Conservation (phyloP, 257 asterid genomes). For the Striga asiatica region DNA sequence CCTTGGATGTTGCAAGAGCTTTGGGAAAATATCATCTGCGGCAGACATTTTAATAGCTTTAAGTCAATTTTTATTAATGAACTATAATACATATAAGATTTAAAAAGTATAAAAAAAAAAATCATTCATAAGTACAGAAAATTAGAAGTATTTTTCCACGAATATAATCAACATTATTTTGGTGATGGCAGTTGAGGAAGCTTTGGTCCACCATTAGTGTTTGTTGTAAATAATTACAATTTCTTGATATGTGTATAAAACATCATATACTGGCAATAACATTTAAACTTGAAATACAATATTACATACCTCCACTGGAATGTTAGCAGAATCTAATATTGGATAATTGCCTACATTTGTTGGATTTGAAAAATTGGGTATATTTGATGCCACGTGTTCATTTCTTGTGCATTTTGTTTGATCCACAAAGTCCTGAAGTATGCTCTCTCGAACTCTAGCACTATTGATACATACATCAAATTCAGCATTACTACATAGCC, state of each 20-base stretch:
- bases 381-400: not conserved
- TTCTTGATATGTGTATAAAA: no score
- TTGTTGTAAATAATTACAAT: conserved; percentile 14
- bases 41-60: not conserved
- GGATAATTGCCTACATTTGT: conserved; percentile 7
- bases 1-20: conserved; percentile 6
- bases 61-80: not conserved
- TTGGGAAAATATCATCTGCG: conserved; percentile 13
- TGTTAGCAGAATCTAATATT: conserved; percentile 1
- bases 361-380: not conserved
- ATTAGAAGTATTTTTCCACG: conserved; percentile 14
- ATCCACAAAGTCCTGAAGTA: conserved; percentile 18
- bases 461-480: not conserved
- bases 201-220: conserved; percentile 15
- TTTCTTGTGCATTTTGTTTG: conserved; percentile 7
- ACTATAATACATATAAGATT: not conserved
- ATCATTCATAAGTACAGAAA: not conserved
- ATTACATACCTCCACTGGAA: conserved; percentile 21
- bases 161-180: conserved; percentile 7
- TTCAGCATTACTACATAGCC: not conserved
- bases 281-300: no score
- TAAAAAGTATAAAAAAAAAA: not conserved
- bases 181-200: conserved; percentile 7
- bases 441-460: conserved; percentile 18
- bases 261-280: no score